Evolutionary conservation across 768 basidiomycete genomes (phyloP), one percentile per base, ranked within the genome.

Genomic region (Terana coerulea): DNA sequence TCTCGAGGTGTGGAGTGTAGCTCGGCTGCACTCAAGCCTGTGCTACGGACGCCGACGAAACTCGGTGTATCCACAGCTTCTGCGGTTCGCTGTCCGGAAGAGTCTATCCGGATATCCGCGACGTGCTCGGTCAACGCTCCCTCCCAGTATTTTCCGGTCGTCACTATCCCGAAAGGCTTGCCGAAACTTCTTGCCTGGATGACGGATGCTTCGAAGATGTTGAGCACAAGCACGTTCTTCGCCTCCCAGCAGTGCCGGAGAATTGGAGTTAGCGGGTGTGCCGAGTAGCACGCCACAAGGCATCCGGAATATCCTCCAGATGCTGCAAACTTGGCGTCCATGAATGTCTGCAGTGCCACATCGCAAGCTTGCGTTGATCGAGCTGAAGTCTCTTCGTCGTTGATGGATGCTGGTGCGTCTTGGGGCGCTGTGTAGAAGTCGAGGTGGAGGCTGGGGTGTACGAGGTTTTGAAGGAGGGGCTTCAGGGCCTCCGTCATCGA

Each of bases 111-210:
- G 29, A 67, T 53, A 2, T 55, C 31, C 12, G 26, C 29, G 10
- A 65, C 63, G 6, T 62, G 67, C 2, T 52, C 54, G 15, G 53
- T 56, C 24, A 70, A 53, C 25, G 69, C 56, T 4, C 24, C 42
- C 40, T 68, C 69, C 67, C 69, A 71, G 17, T 64, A 63, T n/a
- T 57, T 56, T 5, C 68, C 70, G 4, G 69, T 72, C 35, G 70
- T 69, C 19, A 72, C 65, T 48, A 72, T 67, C 10, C 67, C 70
- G 50, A 69, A 74, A 15, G 53, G 57, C 26, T 49, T 30, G 12
- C 58, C 63, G 43, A 56, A 48, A 11, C 54, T 52, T 33, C 65
- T 44, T 10, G 65, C 62, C 26, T 66, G 60, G 24, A 67, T 46
- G 41, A 70, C 35, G 41, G 63, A 64, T 9, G 69, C 67, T 49